phyloP scores from a whole-genome alignment of 108 stramenopile genomes.

The Cyclostephanos tholiformis region DNA sequence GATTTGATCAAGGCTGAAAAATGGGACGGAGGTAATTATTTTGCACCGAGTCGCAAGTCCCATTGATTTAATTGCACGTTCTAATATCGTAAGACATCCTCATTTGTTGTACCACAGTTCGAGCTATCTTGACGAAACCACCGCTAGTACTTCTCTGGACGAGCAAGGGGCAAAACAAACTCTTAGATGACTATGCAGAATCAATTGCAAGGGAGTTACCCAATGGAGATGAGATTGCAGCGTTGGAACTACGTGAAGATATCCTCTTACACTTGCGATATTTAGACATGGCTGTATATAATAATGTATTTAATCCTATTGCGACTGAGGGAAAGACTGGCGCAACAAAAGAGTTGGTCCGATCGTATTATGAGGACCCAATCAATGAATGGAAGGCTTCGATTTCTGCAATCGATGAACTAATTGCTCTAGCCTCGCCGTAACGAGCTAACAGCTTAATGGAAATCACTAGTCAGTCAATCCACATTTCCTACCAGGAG shows the following conservation, averaged over 20 bases:
- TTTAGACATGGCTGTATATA: conserved; percentile 88
- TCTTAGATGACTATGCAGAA: conserved; percentile 62
- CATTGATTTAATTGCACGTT: neutral
- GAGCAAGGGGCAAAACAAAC: conserved; percentile 40
- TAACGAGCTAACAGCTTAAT: conserved; percentile 1
- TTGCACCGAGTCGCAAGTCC: neutral
- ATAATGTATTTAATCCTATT: conserved; percentile 87
- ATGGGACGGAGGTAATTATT: conserved; percentile 67
- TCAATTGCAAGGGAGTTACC: conserved; percentile 59
- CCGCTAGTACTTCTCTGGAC: conserved; percentile 67
- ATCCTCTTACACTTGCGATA: conserved; percentile 69
- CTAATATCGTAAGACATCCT: neutral
- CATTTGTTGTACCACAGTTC: conserved; percentile 25
- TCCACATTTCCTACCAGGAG: too few relatives aligned
- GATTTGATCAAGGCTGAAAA: conserved; percentile 71
- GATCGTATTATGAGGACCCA: conserved; percentile 82
- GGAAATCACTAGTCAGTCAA: neutral
- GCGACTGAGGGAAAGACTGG: conserved; percentile 61
- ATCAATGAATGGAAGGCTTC: conserved; percentile 71
- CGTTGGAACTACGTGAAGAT: conserved; percentile 75
- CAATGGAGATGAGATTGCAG: conserved; percentile 81
- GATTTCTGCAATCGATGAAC: conserved; percentile 55
- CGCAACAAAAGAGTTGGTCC: conserved; percentile 72
- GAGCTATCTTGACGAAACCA: conserved; percentile 66
- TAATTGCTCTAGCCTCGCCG: conserved; percentile 46